Evolutionary conservation across 2,329 filamentous ascomycete species (phyloP).

Genomic region (Fusarium aywerte): DNA sequence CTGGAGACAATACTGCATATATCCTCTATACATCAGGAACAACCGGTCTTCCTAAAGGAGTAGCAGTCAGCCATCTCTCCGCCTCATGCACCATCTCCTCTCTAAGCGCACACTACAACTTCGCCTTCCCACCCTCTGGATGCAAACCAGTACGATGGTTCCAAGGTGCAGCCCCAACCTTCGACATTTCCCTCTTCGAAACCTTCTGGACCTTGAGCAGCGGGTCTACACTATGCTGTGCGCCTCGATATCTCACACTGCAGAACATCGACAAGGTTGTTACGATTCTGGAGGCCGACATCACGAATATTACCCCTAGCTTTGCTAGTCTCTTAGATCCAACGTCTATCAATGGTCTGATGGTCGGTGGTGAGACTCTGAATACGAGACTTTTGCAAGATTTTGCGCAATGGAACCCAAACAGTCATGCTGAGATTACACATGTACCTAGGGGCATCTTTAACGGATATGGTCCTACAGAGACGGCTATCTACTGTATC

Average conservation of each 20-base stretch:
- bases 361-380: slow-evolving; percentile 32
- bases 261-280: slow-evolving; percentile 24
- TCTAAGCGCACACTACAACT: slow-evolving; percentile 10
- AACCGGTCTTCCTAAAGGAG: slow-evolving; percentile 19
- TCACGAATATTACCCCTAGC: slow-evolving; percentile 24
- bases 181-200: slow-evolving; percentile 28
- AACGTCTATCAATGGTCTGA: neutral
- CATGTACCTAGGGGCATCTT: slow-evolving; percentile 4
- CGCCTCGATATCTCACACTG: slow-evolving; percentile 2
- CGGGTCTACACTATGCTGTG: slow-evolving; percentile 23
- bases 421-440: fast-evolving
- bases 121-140: neutral
- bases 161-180: slow-evolving; percentile 19
- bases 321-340: slow-evolving; percentile 23
- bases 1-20: neutral
- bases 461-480: slow-evolving; percentile 22
- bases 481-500: slow-evolving; percentile 24
- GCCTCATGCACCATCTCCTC: slow-evolving; percentile 13
- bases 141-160: slow-evolving; percentile 17
- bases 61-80: slow-evolving; percentile 18
- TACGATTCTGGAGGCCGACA: slow-evolving; percentile 1
- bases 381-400: slow-evolving; percentile 11
- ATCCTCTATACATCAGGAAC: slow-evolving; percentile 24
- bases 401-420: neutral
- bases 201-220: slow-evolving; percentile 23